Evolutionary conservation across 139 green algal genomes (phyloP).

Genomic region (Pedinophyceae sp.): DNA sequence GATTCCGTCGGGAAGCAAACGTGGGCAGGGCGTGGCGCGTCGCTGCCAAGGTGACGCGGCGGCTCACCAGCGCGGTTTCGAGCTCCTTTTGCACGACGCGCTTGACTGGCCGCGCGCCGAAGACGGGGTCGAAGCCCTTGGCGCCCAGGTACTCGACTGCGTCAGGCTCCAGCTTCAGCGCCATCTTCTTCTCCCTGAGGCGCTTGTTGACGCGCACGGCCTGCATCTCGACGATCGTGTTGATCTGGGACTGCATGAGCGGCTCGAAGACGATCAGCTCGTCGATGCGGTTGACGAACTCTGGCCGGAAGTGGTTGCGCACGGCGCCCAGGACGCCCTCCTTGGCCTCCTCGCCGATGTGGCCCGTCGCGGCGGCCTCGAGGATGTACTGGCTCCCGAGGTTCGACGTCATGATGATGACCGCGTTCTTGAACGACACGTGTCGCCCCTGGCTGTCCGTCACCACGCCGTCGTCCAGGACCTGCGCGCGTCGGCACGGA

Average conservation of each 20-base stretch:
- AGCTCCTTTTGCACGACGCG: slow-evolving; percentile 87
- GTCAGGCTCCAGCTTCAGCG: slow-evolving; percentile 38
- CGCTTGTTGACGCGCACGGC: slow-evolving; percentile 43
- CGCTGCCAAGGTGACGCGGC: no score
- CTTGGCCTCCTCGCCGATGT: slow-evolving; percentile 13
- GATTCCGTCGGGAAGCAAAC: no score
- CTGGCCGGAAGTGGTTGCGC: slow-evolving; percentile 76
- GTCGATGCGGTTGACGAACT: slow-evolving; percentile 96
- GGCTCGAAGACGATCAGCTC: slow-evolving; percentile 94
- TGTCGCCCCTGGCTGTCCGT: slow-evolving; percentile 72
- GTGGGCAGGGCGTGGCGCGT: no score
- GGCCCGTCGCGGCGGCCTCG: slow-evolving; percentile 7
- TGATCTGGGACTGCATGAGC: slow-evolving; percentile 58
- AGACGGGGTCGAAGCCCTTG: slow-evolving; percentile 80
- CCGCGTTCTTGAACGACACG: slow-evolving; percentile 88
- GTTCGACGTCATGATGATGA: slow-evolving; percentile 95
- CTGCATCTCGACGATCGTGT: slow-evolving; percentile 57
- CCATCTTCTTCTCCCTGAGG: slow-evolving; percentile 75
- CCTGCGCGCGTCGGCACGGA: no score
- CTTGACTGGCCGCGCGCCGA: slow-evolving; percentile 91
- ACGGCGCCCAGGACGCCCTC: slow-evolving; percentile 36
- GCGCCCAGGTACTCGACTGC: slow-evolving; percentile 61
- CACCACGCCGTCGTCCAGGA: slow-evolving; percentile 66
- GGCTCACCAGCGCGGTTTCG: slow-evolving; percentile 87
- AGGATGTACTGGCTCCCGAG: slow-evolving; percentile 67